Conservation (phyloP, 306 rosid species). For the Rubus parviflorus region DNA sequence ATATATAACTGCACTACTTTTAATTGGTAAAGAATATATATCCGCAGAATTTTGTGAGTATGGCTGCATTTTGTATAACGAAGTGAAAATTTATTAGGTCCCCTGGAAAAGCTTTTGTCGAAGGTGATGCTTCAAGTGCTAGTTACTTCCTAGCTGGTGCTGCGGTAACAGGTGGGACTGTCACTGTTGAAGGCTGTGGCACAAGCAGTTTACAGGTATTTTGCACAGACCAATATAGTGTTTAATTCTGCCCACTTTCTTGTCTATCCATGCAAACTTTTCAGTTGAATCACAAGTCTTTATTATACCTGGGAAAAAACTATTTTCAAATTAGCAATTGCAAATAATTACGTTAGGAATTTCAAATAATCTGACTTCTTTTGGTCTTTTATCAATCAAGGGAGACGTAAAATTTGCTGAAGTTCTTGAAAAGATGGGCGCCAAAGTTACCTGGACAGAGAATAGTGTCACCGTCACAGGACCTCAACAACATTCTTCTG, state of each 20-base stretch:
- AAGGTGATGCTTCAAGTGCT: constrained; percentile 99
- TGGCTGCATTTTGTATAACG: constrained; percentile 18
- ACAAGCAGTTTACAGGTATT: constrained; percentile 97
- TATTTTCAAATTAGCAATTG: not conserved
- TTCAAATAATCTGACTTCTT: constrained; percentile 6
- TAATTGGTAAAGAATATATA: not conserved
- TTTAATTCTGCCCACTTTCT: not conserved
- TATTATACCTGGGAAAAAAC: not conserved
- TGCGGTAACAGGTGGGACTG: constrained; percentile 96
- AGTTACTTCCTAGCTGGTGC: constrained; percentile 99
- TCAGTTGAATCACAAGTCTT: not conserved
- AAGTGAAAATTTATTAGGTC: constrained; percentile 51
- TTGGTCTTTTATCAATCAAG: constrained; percentile 37
- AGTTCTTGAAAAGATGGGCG: constrained; percentile 99
- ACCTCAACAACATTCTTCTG: constrained; percentile 63
- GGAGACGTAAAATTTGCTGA: constrained; percentile 97
- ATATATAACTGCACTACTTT: constrained; percentile 6
- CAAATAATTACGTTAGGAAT: not conserved
- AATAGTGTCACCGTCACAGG: constrained; percentile 87
- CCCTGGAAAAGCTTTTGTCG: constrained; percentile 91
- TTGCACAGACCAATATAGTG: constrained; percentile 16
- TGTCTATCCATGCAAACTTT: constrained; percentile 1
- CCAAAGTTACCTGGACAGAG: constrained; percentile 94
- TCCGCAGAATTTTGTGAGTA: constrained; percentile 17
- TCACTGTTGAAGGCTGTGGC: constrained; percentile 95